Evolutionary conservation across 768 basidiomycete genomes (phyloP), one percentile per base, ranked within the genome.

Genomic region (Amanita pseudoporphyria): DNA sequence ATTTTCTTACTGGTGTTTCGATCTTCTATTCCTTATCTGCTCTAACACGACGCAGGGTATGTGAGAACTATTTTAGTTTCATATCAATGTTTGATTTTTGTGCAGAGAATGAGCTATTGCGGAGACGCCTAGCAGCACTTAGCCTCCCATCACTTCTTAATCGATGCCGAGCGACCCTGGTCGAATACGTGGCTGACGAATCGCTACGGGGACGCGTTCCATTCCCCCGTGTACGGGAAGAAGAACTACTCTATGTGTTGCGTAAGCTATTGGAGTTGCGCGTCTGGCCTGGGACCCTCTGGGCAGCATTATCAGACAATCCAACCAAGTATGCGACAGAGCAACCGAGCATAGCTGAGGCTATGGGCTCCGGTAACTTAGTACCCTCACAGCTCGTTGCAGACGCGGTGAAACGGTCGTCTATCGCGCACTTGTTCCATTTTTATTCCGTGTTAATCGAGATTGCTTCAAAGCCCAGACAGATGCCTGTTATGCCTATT

Each of bases 1-100:
- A 6, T 94, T 94, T 61, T 83, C 87, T 6, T 93, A 89, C 67
- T 94, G 91, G 91, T 92, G 87, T 60, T 84, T 94, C 49, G 91
- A 95, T 58, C 67, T 93, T 9, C 62, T 95, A 30, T 93, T 94
- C 63, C 60, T 86, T 54, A 71, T 93, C 26, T 93, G 87, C 57
- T 85, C 87, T 0, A 67, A 81, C 56, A 68, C 71, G 1, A 78
- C 77, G 1, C 72, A 70, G 64, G 84, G 87, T 83, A 52, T 24
- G 68, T 52, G 5, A 40, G 31, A n/a, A 9, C 39, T 9, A 1
- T 40, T 26, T 46, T 0, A 18, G 47, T n/a, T n/a, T n/a, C 18
- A n/a, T 14, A 14, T n/a, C 7, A 39, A 26, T 33, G 28, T n/a
- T 49, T 9, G 18, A 45, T 4, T 36, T 28, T 21, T 21, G 39